These are phyloP conservation scores for Styphnolobium japonicum DNA, from an alignment of 306 rosid species.

Conservation along the genomic window DNA sequence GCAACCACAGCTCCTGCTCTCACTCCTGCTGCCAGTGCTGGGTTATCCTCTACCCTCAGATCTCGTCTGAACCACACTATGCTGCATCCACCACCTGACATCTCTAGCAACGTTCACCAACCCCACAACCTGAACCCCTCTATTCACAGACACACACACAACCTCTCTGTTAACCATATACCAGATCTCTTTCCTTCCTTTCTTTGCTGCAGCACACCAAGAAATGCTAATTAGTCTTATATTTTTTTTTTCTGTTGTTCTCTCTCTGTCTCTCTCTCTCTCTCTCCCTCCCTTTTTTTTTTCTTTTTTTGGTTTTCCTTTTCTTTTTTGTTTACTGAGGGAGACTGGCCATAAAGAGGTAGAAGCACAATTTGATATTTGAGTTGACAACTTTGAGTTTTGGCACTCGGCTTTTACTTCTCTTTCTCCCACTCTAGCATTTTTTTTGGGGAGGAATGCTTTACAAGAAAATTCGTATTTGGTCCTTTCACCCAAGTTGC, in stretches of 20 bases:
- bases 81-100: conserved; percentile 94
- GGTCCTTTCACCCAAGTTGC: conserved; percentile 47
- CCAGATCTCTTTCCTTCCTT: conserved; percentile 26
- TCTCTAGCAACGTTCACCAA: conserved; percentile 32
- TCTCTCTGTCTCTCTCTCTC: not conserved
- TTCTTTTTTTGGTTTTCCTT: not conserved
- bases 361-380: conserved; percentile 26
- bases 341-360: conserved; percentile 29
- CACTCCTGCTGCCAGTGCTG: conserved; percentile 89
- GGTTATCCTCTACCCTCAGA: conserved; percentile 95
- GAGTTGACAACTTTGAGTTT: conserved; percentile 21
- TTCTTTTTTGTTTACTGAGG: conserved; percentile 1
- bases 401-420: conserved; percentile 30
- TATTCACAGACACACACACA: not conserved
- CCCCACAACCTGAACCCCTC: conserved; percentile 11
- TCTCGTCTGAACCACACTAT: conserved; percentile 99
- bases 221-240: conserved; percentile 24
- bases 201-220: not conserved
- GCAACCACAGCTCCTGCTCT: conserved; percentile 86
- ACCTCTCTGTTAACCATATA: conserved; percentile 32
- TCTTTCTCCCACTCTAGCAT: conserved; percentile 13
- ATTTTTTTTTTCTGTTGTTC: not conserved
- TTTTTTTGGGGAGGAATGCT: conserved; percentile 27
- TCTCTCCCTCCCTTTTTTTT: not conserved
- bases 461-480: conserved; percentile 3